phyloP scores from a whole-genome alignment of 495 filamentous ascomycete genomes.

The Penicillium subrubescens region DNA sequence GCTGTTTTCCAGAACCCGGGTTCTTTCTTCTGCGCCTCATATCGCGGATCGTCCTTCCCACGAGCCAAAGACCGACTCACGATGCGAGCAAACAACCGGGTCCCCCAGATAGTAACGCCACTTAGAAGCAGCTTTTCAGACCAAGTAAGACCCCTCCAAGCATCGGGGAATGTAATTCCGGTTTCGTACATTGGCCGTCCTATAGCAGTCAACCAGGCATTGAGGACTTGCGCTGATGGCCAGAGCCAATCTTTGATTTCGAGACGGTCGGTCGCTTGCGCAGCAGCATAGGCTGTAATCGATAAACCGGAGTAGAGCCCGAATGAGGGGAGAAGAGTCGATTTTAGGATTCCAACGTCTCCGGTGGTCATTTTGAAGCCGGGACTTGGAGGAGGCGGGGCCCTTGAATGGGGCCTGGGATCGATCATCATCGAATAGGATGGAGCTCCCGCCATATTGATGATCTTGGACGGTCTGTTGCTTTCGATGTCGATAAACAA shows the following conservation, averaged over 20 bases:
- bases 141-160: conserved; percentile 48
- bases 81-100: conserved; percentile 55
- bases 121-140: conserved; percentile 54
- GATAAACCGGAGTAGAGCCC: conserved; percentile 47
- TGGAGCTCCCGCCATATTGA: conserved; percentile 5
- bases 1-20: conserved; percentile 56
- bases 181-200: conserved; percentile 45
- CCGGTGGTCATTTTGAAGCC: conserved; percentile 14
- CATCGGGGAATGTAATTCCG: conserved; percentile 39
- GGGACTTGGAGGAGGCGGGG: not conserved
- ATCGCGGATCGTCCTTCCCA: conserved; percentile 57
- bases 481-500: not conserved
- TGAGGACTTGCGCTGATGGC: conserved; percentile 54
- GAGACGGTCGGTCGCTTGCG: conserved; percentile 48
- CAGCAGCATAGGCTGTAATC: conserved; percentile 48
- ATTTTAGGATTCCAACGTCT: conserved; percentile 48
- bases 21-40: conserved; percentile 50
- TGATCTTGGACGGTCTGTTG: not conserved
- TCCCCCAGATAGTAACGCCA: conserved; percentile 57
- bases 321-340: conserved; percentile 54
- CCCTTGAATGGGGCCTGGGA: not conserved
- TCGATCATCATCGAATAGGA: conserved; percentile 2
- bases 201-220: conserved; percentile 61
- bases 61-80: conserved; percentile 43
- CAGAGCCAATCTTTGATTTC: conserved; percentile 62